phyloP scores from a whole-genome alignment of 2,329 filamentous ascomycete species.

The Reticulascus tulasneorum region DNA sequence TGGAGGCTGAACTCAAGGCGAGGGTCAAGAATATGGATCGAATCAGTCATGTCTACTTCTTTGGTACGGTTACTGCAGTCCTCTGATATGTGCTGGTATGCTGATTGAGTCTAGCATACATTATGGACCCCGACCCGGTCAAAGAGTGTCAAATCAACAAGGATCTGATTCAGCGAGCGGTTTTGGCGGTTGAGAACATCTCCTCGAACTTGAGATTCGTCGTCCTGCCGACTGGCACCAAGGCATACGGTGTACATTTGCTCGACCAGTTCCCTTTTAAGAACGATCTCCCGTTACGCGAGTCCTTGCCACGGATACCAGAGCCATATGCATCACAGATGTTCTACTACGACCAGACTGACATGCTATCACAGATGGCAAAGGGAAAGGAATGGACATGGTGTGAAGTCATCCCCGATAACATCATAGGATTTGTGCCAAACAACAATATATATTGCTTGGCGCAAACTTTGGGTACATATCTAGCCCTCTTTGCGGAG shows the following conservation, averaged over 20 bases:
- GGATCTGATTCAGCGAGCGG: constrained; percentile 31
- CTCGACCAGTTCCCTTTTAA: constrained; percentile 23
- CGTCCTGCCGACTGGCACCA: constrained; percentile 36
- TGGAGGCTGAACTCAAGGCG: constrained; percentile 27
- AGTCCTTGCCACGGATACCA: constrained; percentile 34
- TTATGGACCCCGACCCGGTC: constrained; percentile 27
- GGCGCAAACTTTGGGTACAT: constrained; percentile 33
- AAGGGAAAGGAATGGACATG: constrained; percentile 37
- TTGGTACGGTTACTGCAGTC: constrained; percentile 20
- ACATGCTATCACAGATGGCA: constrained; percentile 29
- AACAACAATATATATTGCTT: constrained; percentile 38
- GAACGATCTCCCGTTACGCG: constrained; percentile 30
- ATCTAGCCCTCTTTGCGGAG: constrained; percentile 30
- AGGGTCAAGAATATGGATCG: constrained; percentile 30
- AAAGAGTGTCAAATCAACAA: constrained; percentile 31
- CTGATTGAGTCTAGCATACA: constrained; percentile 25
- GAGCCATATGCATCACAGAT: constrained; percentile 36
- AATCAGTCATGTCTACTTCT: constrained; percentile 40
- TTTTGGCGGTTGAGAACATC: constrained; percentile 31
- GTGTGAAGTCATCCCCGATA: constrained; percentile 39
- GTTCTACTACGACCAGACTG: constrained; percentile 43
- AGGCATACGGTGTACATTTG: constrained; percentile 31
- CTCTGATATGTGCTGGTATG: background rate
- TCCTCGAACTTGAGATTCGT: constrained; percentile 33
- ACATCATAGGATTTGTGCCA: constrained; percentile 39